Conservation (phyloP, 306 rosid genomes). For the Quercus glauca region DNA sequence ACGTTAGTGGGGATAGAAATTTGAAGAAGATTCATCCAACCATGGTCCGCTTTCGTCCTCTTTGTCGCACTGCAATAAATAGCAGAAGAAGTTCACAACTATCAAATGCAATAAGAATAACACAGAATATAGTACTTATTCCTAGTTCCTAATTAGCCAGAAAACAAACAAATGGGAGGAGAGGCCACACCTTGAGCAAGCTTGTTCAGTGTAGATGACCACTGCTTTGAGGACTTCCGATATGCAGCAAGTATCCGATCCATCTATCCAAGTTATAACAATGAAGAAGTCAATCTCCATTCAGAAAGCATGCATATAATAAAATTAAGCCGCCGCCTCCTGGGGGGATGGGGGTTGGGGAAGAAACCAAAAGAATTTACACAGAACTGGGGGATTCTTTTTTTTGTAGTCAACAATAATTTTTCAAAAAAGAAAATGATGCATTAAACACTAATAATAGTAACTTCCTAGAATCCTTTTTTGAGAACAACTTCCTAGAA, state of each 20-base stretch:
- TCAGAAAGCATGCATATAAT: not conserved
- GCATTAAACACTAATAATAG: not conserved
- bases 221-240: conserved; percentile 83
- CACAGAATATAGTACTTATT: not conserved
- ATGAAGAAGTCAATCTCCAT: not conserved
- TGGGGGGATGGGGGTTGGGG: too few species aligned
- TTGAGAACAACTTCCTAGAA: too few species aligned
- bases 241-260: conserved; percentile 59
- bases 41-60: conserved; percentile 94
- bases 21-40: conserved; percentile 54
- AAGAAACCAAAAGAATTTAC: not conserved
- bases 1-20: conserved; percentile 10
- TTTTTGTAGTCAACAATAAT: not conserved
- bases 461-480: not conserved
- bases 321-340: not conserved
- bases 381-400: not conserved
- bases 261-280: conserved; percentile 26
- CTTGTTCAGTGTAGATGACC: conserved; percentile 70
- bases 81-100: conserved; percentile 1
- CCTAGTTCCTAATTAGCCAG: not conserved
- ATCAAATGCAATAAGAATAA: not conserved
- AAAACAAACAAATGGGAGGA: not conserved
- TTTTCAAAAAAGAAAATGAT: not conserved
- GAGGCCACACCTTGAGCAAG: conserved; percentile 45
- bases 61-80: conserved; percentile 64